Base-by-base conservation (phyloP, 169 alveolate species). In the Eimeria falciformis region DNA sequence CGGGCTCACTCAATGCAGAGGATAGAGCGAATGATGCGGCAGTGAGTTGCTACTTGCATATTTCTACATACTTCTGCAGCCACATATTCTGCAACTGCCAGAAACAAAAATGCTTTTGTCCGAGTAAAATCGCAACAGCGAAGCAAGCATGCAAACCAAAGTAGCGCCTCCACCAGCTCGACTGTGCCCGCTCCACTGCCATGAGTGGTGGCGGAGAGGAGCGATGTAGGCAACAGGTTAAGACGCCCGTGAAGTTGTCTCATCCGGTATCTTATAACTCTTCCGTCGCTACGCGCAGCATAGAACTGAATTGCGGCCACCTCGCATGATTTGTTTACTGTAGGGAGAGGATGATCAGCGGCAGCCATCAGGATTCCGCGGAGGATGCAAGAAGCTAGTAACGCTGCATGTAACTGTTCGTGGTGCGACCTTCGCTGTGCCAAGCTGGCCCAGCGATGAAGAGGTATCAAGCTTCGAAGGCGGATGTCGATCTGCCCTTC, bases 351-450 rank as follows among this genome's bases (percentile, higher is more conserved):
- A 46, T 46, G 27, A 17, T 77, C 86, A 45, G 68, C 86, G 23
- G 86, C 62, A 5, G 86, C 23, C 37, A 23, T 27, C 23, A 77
- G 66, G 18, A 46, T 53, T 0, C 86, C 86, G n/a, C 17, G n/a
- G 3, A 77, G 86, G n/a, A 77, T 77, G 68, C 86, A 68, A 1
- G 68, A 77, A 5, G 86, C 86, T 12, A 77, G 66, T 25, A 77
- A 45, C n/a, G 86, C 86, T 77, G 86, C 86, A 77, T 77, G 86
- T 27, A 77, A 65, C 66, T 77, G 86, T 27, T 77, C 68, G 68
- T 77, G 86, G 68, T 23, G 68, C 86, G 86, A 77, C 33, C 43
- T 21, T 45, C 66, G 55, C 46, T 77, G 86, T 7, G 45, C 45
- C 12, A 77, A 40, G 33, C 86, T 45, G 46, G 86, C 86, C 86